Conservation (phyloP, 2,329 filamentous ascomycete genomes). For the Coccinonectria pachysandricola region DNA sequence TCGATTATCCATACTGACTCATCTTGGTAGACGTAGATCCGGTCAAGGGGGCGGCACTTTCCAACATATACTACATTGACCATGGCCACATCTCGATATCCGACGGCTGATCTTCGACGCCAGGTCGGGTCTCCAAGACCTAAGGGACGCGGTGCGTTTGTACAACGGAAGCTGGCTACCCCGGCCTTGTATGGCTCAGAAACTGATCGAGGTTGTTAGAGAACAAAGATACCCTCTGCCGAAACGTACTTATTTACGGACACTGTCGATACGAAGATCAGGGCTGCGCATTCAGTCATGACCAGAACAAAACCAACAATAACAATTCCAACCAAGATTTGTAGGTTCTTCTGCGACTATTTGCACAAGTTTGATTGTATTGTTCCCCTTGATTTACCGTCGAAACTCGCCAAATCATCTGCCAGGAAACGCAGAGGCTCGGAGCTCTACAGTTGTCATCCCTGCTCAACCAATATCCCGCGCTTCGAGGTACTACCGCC, state of each 20-base stretch:
- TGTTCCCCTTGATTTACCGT: background rate
- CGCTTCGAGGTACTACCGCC: no score
- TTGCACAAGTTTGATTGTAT: slow-evolving; percentile 1
- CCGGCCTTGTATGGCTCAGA: no score
- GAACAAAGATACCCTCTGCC: slow-evolving; percentile 82
- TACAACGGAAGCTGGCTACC: no score
- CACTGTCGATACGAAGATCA: slow-evolving; percentile 87
- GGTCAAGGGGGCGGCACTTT: slow-evolving; percentile 25
- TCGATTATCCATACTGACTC: no score
- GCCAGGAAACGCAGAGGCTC: no score
- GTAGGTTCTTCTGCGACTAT: slow-evolving; percentile 27
- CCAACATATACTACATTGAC: slow-evolving; percentile 21
- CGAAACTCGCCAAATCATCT: no score
- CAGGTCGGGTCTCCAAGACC: slow-evolving; percentile 47
- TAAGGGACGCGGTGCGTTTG: slow-evolving; percentile 45
- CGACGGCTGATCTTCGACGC: slow-evolving; percentile 36
- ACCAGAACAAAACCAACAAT: slow-evolving; percentile 49
- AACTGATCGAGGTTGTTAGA: no score
- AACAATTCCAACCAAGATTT: slow-evolving; percentile 32
- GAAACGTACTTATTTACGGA: slow-evolving; percentile 88
- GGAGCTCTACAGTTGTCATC: background rate
- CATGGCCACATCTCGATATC: slow-evolving; percentile 38
- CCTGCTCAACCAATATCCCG: slow-evolving; percentile 1
- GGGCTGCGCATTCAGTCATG: slow-evolving; percentile 86
- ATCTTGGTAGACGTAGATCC: slow-evolving; percentile 35